Base-by-base conservation (phyloP, 2,329 filamentous ascomycete species). In the Leptodontidium sp. region DNA sequence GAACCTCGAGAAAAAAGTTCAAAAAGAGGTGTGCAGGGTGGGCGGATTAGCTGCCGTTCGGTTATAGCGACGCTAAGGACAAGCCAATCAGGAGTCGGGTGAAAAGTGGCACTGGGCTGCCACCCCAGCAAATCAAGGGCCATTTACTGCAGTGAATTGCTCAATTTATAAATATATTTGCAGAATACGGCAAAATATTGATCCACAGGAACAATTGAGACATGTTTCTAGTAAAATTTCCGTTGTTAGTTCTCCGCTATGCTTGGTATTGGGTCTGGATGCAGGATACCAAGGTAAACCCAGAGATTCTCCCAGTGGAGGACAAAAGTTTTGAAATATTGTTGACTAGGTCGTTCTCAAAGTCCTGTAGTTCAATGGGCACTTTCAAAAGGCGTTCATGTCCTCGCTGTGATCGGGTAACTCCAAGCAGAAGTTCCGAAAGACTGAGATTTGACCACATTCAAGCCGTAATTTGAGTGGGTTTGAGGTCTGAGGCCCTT, bases 1-100 rank as follows among this genome's bases (percentile, higher is more conserved):
- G 53, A 59, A 35, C 55, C 59, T 62, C 59, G 59, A 62, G 59
- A 62, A 47, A 61, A 62, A 62, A 62, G 40, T 62, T 62, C 45
- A 49, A 49, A 45, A 52, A 55, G 35, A 50, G 47, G 47, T 52
- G 47, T 52, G 61, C 47, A 38, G 49, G 35, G 47, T 53, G 49
- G 35, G 47, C 43, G 61, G 45, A 53, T 52, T 64, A 65, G 63
- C 24, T 65, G 32, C 38, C 52, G 40, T 55, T 64, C 53, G 50
- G 63, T 55, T 65, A 65, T 64, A 35, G 14, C 12, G 45, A 64
- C 61, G 47, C 61, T 64, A 64, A 40, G 38, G 24, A 24, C 0
- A 12, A 17, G 21, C 57, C 57, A 59, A 59, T 59, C 21, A 59
- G 4, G 40, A 15, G 21, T 17, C 21, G 57, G 15, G 6, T 26